A percentile compares a stretch with the other conserved stretches of the same genome.
These are phyloP conservation scores for Lotus japonicus DNA, from an alignment of 306 rosid genomes.

Conservation along the genomic window DNA sequence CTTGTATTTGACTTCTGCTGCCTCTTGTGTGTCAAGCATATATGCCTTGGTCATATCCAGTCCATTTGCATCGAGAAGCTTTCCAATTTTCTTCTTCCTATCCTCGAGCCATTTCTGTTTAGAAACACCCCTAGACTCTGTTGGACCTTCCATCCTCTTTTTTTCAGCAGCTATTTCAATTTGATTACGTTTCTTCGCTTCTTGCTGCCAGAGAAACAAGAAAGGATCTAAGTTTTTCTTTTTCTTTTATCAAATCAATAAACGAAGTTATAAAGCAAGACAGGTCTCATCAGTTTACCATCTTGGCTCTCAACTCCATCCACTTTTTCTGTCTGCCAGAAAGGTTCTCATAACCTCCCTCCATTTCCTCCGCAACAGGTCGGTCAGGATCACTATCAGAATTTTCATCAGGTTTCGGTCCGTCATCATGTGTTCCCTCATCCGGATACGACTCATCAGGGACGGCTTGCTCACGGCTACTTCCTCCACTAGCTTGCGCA, in stretches of 20 bases:
- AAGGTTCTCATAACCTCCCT: conserved; percentile 33
- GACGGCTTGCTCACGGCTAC: conserved; percentile 25
- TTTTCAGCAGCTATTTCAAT: conserved; percentile 83
- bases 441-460: conserved; percentile 30
- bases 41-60: conserved; percentile 77
- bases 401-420: conserved; percentile 37
- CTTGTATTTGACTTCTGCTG: conserved; percentile 80
- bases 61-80: conserved; percentile 91
- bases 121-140: conserved; percentile 89
- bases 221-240: neutral
- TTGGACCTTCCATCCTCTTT: conserved; percentile 90
- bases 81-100: conserved; percentile 87
- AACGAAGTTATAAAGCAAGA: neutral
- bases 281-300: conserved; percentile 40
- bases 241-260: neutral
- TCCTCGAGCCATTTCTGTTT: conserved; percentile 97
- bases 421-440: conserved; percentile 45
- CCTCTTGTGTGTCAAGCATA: conserved; percentile 95
- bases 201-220: conserved; percentile 43
- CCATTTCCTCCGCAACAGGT: conserved; percentile 30
- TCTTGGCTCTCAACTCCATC: conserved; percentile 80
- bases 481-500: conserved; percentile 36
- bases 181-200: conserved; percentile 88
- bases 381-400: conserved; percentile 50
- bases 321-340: conserved; percentile 74